These are phyloP conservation scores for Endogone sp. DNA, from an alignment of 192 early-diverging fungal species.

Conservation along the genomic window DNA sequence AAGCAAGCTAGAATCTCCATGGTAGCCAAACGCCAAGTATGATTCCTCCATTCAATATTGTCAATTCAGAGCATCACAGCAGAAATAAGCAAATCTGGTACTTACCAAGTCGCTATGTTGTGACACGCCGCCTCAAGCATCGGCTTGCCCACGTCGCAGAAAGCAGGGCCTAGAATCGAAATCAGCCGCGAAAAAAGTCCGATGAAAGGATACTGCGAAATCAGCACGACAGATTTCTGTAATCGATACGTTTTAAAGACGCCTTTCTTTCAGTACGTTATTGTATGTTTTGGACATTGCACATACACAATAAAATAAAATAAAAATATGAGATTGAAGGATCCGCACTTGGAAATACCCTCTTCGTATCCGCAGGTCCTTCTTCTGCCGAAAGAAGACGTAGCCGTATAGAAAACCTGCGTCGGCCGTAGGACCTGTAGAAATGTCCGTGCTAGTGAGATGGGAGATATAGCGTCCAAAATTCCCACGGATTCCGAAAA, in stretches of 20 bases:
- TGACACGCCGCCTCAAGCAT: constrained; percentile 80
- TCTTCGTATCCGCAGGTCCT: constrained; percentile 77
- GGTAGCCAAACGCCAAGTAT: too few species aligned
- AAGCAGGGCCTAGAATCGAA: constrained; percentile 69
- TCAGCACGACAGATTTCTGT: constrained; percentile 79
- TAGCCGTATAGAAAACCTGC: constrained; percentile 77
- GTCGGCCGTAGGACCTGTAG: constrained; percentile 46
- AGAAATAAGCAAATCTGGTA: constrained; percentile 5
- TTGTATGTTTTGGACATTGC: background rate
- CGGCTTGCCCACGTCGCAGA: constrained; percentile 74
- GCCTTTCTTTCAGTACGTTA: background rate
- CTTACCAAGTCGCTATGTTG: constrained; percentile 72
- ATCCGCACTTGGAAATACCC: constrained; percentile 82
- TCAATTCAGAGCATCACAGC: too few species aligned
- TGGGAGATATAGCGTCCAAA: too few species aligned
- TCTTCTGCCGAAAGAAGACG: constrained; percentile 92
- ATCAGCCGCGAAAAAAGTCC: constrained; percentile 80
- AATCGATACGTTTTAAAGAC: constrained; percentile 5
- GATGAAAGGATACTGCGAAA: constrained; percentile 86
- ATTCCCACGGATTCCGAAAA: too few species aligned
- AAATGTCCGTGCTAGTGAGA: too few species aligned
- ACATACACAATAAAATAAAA: too few species aligned
- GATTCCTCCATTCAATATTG: too few species aligned
- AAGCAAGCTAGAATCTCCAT: too few species aligned
- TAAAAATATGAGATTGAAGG: too few species aligned